Evolutionary conservation across 2,329 filamentous ascomycete species (phyloP).

Genomic region (Cytospora paraplurivora): DNA sequence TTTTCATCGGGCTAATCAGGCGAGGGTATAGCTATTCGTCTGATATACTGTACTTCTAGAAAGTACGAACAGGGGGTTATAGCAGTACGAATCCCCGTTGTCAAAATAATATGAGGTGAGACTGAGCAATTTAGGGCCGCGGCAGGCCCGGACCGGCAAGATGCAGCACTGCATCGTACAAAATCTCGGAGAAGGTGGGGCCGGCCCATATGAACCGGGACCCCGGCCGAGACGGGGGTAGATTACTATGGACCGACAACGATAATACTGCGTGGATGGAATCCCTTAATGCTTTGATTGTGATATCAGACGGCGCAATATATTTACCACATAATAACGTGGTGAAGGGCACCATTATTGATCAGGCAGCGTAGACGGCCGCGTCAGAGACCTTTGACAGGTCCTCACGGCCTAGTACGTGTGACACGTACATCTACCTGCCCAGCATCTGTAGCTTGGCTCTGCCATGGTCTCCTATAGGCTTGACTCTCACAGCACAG

Average conservation of each 20-base stretch:
- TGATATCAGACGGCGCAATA: background rate
- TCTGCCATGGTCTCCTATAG: background rate
- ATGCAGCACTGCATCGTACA: conserved; percentile 13
- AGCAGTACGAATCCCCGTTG: too few species aligned
- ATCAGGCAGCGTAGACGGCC: background rate
- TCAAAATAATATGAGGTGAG: conserved; percentile 7
- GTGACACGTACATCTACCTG: background rate
- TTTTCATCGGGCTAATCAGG: too few species aligned
- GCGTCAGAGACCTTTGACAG: background rate
- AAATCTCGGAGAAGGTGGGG: conserved; percentile 19
- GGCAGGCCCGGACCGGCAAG: background rate
- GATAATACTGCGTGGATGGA: background rate
- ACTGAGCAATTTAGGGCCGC: background rate
- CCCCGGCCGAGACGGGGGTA: conserved; percentile 10
- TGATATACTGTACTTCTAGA: too few species aligned
- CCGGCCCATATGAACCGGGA: background rate
- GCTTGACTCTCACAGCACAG: background rate
- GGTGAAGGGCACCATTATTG: background rate
- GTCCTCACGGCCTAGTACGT: background rate
- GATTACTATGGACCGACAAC: background rate
- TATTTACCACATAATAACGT: too few species aligned
- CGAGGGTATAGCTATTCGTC: too few species aligned
- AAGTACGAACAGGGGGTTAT: too few species aligned
- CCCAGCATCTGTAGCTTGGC: background rate
- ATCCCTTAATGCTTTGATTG: background rate